Conservation (phyloP, 306 rosid genomes). For the Cucurbita argyrosperma region DNA sequence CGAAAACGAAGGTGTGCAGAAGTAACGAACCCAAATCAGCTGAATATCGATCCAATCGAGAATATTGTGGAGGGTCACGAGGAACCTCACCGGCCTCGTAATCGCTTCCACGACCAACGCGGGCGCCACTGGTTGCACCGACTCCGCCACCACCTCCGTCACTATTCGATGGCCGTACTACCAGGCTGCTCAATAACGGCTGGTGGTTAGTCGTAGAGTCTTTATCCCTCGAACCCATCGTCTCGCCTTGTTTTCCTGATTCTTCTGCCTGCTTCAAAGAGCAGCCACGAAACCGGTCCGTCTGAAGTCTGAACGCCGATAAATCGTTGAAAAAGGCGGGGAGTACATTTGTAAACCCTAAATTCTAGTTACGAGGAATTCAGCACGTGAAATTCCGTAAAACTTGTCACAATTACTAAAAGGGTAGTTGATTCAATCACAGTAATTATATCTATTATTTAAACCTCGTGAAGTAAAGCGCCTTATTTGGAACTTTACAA, state of each 20-base stretch:
- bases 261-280: not conserved
- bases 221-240: conserved; percentile 36
- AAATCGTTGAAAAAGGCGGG: not conserved
- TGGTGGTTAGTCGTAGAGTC: conserved; percentile 30
- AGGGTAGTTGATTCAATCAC: no score
- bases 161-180: conserved; percentile 32
- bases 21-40: conserved; percentile 27
- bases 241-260: not conserved
- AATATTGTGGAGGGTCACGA: conserved; percentile 29
- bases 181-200: conserved; percentile 50
- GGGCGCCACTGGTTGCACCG: conserved; percentile 6
- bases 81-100: conserved; percentile 43
- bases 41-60: conserved; percentile 31
- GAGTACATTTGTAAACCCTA: conserved; percentile 17
- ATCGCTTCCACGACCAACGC: conserved; percentile 28
- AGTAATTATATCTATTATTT: no score
- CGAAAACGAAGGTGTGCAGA: not conserved
- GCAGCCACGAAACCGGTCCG: not conserved
- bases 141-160: conserved; percentile 30
- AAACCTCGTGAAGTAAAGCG: no score
- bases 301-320: conserved; percentile 1
- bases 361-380: not conserved
- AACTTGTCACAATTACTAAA: not conserved
- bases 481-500: no score
- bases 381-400: conserved; percentile 6